Percentiles rank a stretch among this genome's conserved stretches.
Evolutionary conservation across 108 stramenopile species (phyloP).

Genomic region (Skeletonema marinoi): DNA sequence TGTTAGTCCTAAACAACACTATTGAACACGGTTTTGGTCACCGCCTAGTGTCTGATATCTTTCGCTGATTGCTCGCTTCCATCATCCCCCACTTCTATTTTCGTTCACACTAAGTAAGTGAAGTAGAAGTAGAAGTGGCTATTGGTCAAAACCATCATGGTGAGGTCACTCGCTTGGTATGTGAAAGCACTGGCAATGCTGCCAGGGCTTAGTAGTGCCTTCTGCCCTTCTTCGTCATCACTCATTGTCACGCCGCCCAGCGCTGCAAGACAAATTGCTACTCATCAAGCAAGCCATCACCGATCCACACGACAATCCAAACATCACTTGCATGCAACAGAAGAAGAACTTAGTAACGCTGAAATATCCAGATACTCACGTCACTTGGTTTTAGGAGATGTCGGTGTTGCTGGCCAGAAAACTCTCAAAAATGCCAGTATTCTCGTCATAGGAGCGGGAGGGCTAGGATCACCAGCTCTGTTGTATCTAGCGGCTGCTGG

Average conservation of each 20-base stretch:
- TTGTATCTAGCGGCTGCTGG: slow-evolving; percentile 97
- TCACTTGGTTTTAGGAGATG: slow-evolving; percentile 86
- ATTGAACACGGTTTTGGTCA: too few relatives aligned
- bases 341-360: slow-evolving; percentile 39
- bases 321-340: background rate
- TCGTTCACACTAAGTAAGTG: too few relatives aligned
- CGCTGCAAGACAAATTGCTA: background rate
- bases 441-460: slow-evolving; percentile 95
- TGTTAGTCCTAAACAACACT: too few relatives aligned
- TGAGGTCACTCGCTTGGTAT: background rate
- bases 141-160: background rate
- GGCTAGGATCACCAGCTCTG: slow-evolving; percentile 89
- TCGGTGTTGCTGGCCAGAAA: slow-evolving; percentile 79
- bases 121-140: too few relatives aligned
- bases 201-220: background rate
- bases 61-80: background rate
- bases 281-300: background rate
- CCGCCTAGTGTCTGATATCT: too few relatives aligned
- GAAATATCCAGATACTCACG: slow-evolving; percentile 91
- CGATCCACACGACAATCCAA: background rate
- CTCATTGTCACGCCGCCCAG: background rate
- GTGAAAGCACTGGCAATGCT: background rate
- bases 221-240: background rate
- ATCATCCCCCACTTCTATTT: background rate
- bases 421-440: slow-evolving; percentile 80